Base-by-base conservation (phyloP, 1,284 basidiomycete genomes). In the Trichosporon inkin region DNA sequence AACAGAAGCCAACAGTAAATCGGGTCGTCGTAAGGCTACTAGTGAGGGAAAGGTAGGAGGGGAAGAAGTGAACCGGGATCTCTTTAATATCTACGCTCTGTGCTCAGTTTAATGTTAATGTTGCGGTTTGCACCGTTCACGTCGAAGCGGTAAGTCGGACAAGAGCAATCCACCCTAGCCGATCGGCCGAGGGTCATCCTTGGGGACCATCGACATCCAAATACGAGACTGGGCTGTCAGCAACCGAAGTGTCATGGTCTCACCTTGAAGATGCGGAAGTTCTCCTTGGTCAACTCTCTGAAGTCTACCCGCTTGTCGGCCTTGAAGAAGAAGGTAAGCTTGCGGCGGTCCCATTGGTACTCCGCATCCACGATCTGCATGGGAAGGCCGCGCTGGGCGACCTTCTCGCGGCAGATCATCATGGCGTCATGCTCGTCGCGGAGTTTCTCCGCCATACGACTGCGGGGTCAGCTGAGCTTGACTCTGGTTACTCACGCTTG, bases 341-440 rank as follows among this genome's bases (percentile, higher is more conserved):
- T 97, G 77, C 93, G 89, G 53, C 95, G 88, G 79, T 97, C 93
- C 91, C 91, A 98, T 77, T 99, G 95, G 81, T 95, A 97, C 80
- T 98, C 95, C 34, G 93, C 94, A 74, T 96, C 93, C 59, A 96
- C 88, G 61, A 99, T 92, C 78, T 94, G 90, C 95, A 99, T 99
- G 16, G 93, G 92, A 71, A 99, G 80, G 72, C 92, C 90, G 80
- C 92, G 89, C 78, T 92, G 90, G 54, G 86, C 82, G 14, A 96
- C 93, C 77, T 98, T 97, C 62, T 83, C 88, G 74, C 92, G 85
- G 71, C 94, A 96, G 61, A 98, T 81, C 71, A 90, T 87, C 60
- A 99, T 80, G 17, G 95, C 95, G 76, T 95, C 92, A 61, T 87
- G 81, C 78, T 99, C 95, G 74, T 99, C 95, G 70, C 89, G 87